Evolutionary conservation across 2,329 filamentous ascomycete species (phyloP).

Genomic region (Penicillium sp.): DNA sequence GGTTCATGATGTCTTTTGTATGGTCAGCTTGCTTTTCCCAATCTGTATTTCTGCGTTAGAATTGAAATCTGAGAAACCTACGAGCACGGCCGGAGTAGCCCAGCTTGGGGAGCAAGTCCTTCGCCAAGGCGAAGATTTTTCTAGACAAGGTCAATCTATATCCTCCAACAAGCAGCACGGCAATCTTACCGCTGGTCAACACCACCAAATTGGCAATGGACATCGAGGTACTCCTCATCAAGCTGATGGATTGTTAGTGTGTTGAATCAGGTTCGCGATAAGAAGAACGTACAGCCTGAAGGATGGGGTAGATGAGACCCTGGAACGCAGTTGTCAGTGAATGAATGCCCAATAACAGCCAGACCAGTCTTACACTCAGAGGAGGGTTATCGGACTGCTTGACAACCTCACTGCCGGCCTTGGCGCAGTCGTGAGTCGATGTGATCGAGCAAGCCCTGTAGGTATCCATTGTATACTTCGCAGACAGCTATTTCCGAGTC

Average conservation of each 20-base stretch:
- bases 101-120: constrained; percentile 79
- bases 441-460: constrained; percentile 60
- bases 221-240: constrained; percentile 87
- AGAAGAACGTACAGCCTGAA: constrained; percentile 66
- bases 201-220: constrained; percentile 85
- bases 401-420: constrained; percentile 88
- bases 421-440: constrained; percentile 33
- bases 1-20: constrained; percentile 63
- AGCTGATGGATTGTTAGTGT: background rate
- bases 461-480: constrained; percentile 79
- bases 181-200: constrained; percentile 31
- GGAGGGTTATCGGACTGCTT: constrained; percentile 82
- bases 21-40: background rate
- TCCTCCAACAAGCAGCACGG: background rate
- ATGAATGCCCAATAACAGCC: constrained; percentile 78
- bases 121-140: constrained; percentile 55
- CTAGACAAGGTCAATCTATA: constrained; percentile 19
- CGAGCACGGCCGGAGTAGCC: constrained; percentile 59
- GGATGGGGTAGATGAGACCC: constrained; percentile 59
- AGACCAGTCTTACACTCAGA: constrained; percentile 67
- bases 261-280: background rate
- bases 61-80: background rate
- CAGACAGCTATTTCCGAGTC: background rate
- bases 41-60: background rate
- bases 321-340: background rate